A percentile compares a stretch with the other conserved stretches of the same genome.
phyloP scores from a whole-genome alignment of 208 protist species.

The Jaenimonas drosophilae region DNA sequence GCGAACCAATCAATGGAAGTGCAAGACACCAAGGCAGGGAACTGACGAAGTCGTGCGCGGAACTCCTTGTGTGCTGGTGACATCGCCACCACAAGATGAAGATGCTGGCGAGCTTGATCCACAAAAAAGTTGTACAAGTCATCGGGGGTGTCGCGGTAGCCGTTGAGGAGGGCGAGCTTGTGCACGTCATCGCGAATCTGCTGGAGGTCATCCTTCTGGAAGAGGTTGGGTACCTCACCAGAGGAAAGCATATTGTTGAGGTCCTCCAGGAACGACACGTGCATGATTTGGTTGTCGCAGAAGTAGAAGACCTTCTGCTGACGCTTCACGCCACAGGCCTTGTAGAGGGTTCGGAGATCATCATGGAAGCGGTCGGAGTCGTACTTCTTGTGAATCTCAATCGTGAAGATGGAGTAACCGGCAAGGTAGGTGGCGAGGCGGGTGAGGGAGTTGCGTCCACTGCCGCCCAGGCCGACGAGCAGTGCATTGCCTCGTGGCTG shows the following conservation, averaged over 20 bases:
- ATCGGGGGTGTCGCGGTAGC: constrained; percentile 86
- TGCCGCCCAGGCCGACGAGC: constrained; percentile 97
- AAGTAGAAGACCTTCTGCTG: constrained; percentile 97
- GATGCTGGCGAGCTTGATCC: constrained; percentile 88
- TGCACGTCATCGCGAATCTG: constrained; percentile 90
- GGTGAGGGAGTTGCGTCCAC: constrained; percentile 93
- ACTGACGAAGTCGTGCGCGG: constrained; percentile 95
- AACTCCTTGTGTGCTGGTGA: constrained; percentile 95
- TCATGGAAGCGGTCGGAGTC: constrained; percentile 94
- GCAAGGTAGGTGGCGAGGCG: constrained; percentile 95
- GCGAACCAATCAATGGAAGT: constrained; percentile 99
- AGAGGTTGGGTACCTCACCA: constrained; percentile 98
- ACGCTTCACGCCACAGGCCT: constrained; percentile 89
- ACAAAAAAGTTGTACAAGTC: constrained; percentile 96
- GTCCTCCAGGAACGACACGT: constrained; percentile 96
- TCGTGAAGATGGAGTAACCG: constrained; percentile 92
- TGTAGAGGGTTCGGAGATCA: constrained; percentile 95
- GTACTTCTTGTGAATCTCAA: constrained; percentile 96
- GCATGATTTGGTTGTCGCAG: constrained; percentile 96
- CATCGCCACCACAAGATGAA: constrained; percentile 97
- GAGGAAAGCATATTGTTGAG: constrained; percentile 96
- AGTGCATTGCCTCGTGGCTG: constrained; percentile 96
- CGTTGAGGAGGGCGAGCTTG: constrained; percentile 80
- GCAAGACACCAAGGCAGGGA: constrained; percentile 96
- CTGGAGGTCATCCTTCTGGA: constrained; percentile 92